phyloP scores from a whole-genome alignment of 2,329 filamentous ascomycete species.

The Colletotrichum brevisporum region DNA sequence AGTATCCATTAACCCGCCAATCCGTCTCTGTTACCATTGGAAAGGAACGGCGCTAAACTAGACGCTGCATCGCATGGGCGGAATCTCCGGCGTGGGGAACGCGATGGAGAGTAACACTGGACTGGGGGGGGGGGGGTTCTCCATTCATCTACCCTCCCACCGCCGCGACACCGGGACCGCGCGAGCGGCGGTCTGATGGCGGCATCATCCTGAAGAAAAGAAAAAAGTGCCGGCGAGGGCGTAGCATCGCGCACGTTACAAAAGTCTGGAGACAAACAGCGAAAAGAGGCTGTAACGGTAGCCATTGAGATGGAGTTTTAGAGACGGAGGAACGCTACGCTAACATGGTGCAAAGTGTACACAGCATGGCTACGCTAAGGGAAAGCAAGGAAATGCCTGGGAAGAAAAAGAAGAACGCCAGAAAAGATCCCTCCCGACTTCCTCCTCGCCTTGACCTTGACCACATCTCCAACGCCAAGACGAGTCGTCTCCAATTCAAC shows the following conservation, averaged over 20 bases:
- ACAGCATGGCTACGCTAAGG: too few relatives aligned
- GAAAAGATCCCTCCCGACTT: background rate
- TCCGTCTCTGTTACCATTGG: too few relatives aligned
- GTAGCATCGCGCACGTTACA: conserved; percentile 22
- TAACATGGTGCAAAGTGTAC: too few relatives aligned
- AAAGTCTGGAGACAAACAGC: conserved; percentile 5
- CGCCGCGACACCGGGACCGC: conserved; percentile 24
- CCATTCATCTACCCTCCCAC: conserved; percentile 11
- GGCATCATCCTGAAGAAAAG: conserved; percentile 12
- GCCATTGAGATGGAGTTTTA: background rate
- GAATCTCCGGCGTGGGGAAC: conserved; percentile 27
- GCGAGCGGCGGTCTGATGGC: background rate
- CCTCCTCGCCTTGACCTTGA: too few relatives aligned
- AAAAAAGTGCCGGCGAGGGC: conserved; percentile 11
- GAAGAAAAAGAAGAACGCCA: background rate
- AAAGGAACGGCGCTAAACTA: conserved; percentile 21
- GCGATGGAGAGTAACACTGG: conserved; percentile 15
- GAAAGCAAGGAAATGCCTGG: conserved; percentile 10
- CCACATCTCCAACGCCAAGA: conserved; percentile 7
- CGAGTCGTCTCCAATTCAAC: background rate
- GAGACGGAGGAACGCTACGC: too few relatives aligned
- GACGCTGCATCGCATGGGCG: conserved; percentile 7
- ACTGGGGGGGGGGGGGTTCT: background rate
- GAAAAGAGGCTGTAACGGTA: background rate
- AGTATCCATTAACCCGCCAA: too few relatives aligned